Conservation (phyloP, 2,329 filamentous ascomycete species). For the Cordyceps javanica region DNA sequence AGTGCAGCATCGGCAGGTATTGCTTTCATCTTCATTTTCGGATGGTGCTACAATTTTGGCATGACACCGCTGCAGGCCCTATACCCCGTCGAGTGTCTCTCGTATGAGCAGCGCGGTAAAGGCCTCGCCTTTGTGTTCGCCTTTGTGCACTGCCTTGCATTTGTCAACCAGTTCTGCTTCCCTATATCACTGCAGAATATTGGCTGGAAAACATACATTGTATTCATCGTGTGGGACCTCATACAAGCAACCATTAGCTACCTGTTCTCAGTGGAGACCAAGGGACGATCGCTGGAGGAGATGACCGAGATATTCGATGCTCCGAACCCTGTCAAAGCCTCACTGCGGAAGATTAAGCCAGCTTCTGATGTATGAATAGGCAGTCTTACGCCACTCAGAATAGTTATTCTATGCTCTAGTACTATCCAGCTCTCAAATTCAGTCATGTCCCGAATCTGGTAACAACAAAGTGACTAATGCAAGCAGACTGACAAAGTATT, state of each 20-base stretch:
- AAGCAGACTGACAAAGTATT: too few relatives aligned
- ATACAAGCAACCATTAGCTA: slow-evolving; percentile 18
- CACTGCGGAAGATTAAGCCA: not conserved
- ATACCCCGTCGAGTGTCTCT: slow-evolving; percentile 36
- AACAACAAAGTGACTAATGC: too few relatives aligned
- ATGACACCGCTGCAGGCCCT: slow-evolving; percentile 43
- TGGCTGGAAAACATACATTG: slow-evolving; percentile 37
- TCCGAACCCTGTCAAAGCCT: slow-evolving; percentile 16
- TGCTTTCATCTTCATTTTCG: slow-evolving; percentile 38
- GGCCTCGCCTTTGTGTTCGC: slow-evolving; percentile 34
- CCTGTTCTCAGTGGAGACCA: slow-evolving; percentile 28
- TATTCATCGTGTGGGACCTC: slow-evolving; percentile 18
- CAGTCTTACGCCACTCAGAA: too few relatives aligned
- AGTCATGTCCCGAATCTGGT: too few relatives aligned
- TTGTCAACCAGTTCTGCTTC: slow-evolving; percentile 34
- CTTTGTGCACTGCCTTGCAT: slow-evolving; percentile 23
- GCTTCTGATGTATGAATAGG: not conserved
- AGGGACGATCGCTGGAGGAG: slow-evolving; percentile 22
- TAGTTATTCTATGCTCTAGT: too few relatives aligned
- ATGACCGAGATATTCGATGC: slow-evolving; percentile 22
- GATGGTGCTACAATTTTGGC: slow-evolving; percentile 36
- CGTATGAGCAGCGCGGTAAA: slow-evolving; percentile 34
- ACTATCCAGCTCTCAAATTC: too few relatives aligned
- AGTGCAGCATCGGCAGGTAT: slow-evolving; percentile 6
- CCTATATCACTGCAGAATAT: slow-evolving; percentile 37